Evolutionary conservation across 805 yeast genomes (phyloP).

Genomic region (Metschnikowia bowlesiae): DNA sequence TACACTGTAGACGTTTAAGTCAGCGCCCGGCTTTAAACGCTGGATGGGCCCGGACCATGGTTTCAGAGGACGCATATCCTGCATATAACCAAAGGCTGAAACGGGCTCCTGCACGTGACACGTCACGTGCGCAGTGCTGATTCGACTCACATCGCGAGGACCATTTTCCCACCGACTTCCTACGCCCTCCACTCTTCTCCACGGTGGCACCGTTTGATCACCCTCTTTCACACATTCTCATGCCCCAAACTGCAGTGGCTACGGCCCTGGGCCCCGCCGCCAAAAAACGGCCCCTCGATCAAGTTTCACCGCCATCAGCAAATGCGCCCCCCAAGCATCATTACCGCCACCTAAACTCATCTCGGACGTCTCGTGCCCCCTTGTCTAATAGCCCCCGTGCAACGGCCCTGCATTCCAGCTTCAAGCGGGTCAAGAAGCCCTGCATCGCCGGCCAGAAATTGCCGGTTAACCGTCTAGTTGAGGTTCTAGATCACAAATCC

Average conservation of each 20-base stretch:
- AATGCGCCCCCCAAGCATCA: not conserved
- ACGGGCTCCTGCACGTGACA: too few species aligned
- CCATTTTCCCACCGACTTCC: not conserved
- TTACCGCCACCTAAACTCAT: not conserved
- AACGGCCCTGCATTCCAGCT: not conserved
- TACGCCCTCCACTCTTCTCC: not conserved
- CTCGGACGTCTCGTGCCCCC: not conserved
- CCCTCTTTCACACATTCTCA: not conserved
- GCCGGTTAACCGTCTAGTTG: slow-evolving; percentile 61
- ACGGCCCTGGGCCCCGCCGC: not conserved
- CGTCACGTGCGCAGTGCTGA: too few species aligned
- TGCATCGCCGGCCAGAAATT: slow-evolving; percentile 53
- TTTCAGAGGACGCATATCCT: too few species aligned
- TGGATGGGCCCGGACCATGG: too few species aligned
- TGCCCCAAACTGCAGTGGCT: slow-evolving; percentile 3
- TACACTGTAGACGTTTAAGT: too few species aligned
- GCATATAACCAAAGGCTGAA: too few species aligned
- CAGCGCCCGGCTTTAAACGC: too few species aligned
- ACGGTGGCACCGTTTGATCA: not conserved
- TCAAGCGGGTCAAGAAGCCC: slow-evolving; percentile 37
- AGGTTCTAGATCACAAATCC: slow-evolving; percentile 56
- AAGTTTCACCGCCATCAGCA: not conserved
- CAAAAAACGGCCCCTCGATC: slow-evolving; percentile 2
- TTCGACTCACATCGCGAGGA: too few species aligned
- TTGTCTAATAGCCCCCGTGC: not conserved